These are phyloP conservation scores for Aspergillus fumigatiaffinis DNA, from an alignment of 2,329 filamentous ascomycete genomes.

Conservation along the genomic window DNA sequence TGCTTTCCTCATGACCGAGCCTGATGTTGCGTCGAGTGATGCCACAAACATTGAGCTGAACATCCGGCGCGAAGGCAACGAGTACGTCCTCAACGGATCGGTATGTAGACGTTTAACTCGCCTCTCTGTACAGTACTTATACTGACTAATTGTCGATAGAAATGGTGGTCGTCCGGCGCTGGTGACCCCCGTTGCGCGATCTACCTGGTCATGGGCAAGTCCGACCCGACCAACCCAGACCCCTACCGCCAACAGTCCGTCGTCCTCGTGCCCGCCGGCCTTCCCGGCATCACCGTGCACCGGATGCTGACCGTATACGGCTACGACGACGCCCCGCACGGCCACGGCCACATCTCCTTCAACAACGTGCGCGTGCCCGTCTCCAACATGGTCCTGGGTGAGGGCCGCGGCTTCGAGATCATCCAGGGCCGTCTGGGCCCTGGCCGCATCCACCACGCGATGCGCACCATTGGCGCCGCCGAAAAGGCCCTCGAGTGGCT, in stretches of 20 bases:
- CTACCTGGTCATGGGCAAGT: conserved; percentile 97
- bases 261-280: conserved; percentile 75
- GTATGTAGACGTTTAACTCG: conserved; percentile 45
- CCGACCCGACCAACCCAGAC: conserved; percentile 68
- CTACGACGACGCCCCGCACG: conserved; percentile 97
- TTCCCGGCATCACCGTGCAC: conserved; percentile 84
- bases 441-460: conserved; percentile 95
- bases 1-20: conserved; percentile 92
- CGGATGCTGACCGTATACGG: conserved; percentile 93
- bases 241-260: conserved; percentile 91
- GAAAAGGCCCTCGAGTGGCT: conserved; percentile 93
- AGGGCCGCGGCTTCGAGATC: conserved; percentile 94
- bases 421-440: conserved; percentile 96
- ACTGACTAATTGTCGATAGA: conserved; percentile 48
- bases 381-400: conserved; percentile 81
- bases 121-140: not conserved
- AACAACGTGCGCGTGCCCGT: conserved; percentile 83
- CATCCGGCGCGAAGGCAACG: conserved; percentile 77
- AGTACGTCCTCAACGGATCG: conserved; percentile 86
- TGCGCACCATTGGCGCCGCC: conserved; percentile 87
- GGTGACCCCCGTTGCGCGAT: conserved; percentile 88
- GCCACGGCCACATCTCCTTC: conserved; percentile 90
- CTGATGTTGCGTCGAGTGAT: conserved; percentile 81
- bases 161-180: conserved; percentile 99
- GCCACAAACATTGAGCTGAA: conserved; percentile 87